Conservation (phyloP, 139 green algal species). For the Astrephomene gubernaculifera region DNA sequence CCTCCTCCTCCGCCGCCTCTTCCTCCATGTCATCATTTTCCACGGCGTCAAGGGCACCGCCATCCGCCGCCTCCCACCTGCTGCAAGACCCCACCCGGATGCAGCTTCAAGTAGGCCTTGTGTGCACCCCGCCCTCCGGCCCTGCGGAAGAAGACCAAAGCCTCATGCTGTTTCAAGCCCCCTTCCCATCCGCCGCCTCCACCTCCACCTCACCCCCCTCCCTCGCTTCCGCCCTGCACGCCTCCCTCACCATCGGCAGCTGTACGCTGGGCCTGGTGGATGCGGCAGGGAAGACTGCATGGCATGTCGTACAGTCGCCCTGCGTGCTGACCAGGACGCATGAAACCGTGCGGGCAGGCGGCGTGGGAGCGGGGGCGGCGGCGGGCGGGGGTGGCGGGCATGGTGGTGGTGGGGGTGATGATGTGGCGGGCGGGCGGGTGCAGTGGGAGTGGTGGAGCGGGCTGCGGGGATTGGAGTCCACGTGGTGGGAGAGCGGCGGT, state of each 20-base stretch:
- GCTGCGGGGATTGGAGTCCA: not conserved
- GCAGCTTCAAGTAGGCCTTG: slow-evolving; percentile 24
- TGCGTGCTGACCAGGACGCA: no score
- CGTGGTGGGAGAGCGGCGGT: slow-evolving; percentile 27
- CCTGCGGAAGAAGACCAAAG: no score
- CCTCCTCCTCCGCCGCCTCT: not conserved
- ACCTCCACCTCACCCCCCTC: no score
- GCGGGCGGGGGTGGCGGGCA: not conserved
- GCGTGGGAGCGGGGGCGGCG: no score
- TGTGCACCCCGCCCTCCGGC: not conserved
- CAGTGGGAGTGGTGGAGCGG: slow-evolving; percentile 26
- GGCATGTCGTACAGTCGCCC: not conserved
- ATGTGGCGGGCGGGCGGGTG: no score
- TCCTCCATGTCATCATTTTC: not conserved
- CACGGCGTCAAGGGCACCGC: not conserved
- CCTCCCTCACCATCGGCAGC: not conserved
- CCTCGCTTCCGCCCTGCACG: no score
- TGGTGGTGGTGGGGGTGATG: not conserved
- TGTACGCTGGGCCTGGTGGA: not conserved
- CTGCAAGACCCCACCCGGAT: not conserved
- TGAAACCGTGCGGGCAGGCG: not conserved
- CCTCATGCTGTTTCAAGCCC: no score
- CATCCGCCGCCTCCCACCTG: not conserved
- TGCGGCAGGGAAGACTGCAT: not conserved
- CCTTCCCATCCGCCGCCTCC: no score